Evolutionary conservation across 1,139 yeast species (phyloP), one percentile per base, ranked within the genome.

Genomic region (Magnusiomyces tetraspermus): DNA sequence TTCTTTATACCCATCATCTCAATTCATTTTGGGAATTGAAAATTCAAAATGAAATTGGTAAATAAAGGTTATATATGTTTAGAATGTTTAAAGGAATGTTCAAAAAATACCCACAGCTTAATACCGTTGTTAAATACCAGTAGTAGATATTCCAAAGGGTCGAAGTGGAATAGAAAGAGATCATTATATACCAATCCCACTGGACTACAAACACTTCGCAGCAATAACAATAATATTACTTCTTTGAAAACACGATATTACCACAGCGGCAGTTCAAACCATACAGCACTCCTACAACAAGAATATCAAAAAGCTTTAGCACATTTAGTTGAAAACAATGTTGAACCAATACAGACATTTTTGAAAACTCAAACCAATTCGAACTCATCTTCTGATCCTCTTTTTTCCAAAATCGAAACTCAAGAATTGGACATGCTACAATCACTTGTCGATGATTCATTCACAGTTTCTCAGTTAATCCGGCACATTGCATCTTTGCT

Each of bases 401-500:
- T 40, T 40, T 21, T 21, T 22, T 22, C 26, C 5, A 22, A 40
- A 40, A 3, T 15, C 5, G 43, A 40, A 41, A 17, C 15, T 43
- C 21, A 22, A 46, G 40, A 48, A 44, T 51, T 30, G 19, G 49
- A 46, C n/a, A 24, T 49, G 24, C 50, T 53, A 11, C 50, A 48
- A n/a, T 36, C 50, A 1, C 11, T 49, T 19, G 24, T 43, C 17
- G 48, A 52, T 22, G 50, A 50, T 6, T 36, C 42, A 30, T 49
- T 49, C 22, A 28, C 40, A n/a, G 49, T 52, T 17, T 8, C 36
- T 23, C 37, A 26, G 13, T 2, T 46, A 26, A 51, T 37, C 19
- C 50, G 49, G 30, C 49, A 48, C 26, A 54, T 50, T 11, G 52
- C 42, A 11, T 19, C 33, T 13, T 30, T 48, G 37, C 51, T 50